Conservation (phyloP, 2,329 filamentous ascomycete genomes). For the Microascus cirrosus region DNA sequence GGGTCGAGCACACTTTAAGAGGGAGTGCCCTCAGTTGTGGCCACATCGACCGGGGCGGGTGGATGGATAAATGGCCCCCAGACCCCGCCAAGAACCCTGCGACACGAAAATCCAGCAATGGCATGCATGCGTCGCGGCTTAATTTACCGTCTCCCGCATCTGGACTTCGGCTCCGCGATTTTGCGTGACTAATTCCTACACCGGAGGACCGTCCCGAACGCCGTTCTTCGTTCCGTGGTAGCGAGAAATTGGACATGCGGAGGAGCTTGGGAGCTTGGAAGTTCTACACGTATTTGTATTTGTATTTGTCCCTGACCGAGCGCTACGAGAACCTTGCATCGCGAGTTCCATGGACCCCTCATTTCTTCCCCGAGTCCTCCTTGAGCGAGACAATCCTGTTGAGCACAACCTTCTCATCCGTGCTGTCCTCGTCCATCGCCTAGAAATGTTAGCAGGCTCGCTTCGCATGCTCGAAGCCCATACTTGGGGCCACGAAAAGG, state of each 20-base stretch:
- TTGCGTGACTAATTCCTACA: neutral
- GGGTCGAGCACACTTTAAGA: neutral
- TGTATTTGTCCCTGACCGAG: neutral
- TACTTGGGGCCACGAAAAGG: no score
- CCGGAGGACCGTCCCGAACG: neutral
- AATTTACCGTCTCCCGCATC: neutral
- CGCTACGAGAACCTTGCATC: neutral
- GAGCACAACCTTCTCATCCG: conserved; percentile 68
- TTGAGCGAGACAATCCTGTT: conserved; percentile 90
- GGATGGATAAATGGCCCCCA: neutral
- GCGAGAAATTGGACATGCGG: neutral
- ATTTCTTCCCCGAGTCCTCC: conserved; percentile 44
- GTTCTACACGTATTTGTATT: neutral
- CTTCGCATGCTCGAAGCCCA: no score
- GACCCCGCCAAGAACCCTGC: neutral
- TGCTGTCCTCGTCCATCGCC: conserved; percentile 69
- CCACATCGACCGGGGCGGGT: neutral
- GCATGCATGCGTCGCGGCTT: neutral
- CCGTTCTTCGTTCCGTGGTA: neutral
- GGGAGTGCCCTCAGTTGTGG: neutral
- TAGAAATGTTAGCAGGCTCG: conserved; percentile 12
- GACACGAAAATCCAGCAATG: neutral
- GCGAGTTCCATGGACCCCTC: neutral
- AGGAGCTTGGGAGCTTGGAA: neutral
- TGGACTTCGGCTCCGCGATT: neutral